Percentiles rank a stretch among this genome's conserved stretches.
Evolutionary conservation across 1,284 basidiomycete genomes (phyloP).

Genomic region (Ceratobasidium sp.): DNA sequence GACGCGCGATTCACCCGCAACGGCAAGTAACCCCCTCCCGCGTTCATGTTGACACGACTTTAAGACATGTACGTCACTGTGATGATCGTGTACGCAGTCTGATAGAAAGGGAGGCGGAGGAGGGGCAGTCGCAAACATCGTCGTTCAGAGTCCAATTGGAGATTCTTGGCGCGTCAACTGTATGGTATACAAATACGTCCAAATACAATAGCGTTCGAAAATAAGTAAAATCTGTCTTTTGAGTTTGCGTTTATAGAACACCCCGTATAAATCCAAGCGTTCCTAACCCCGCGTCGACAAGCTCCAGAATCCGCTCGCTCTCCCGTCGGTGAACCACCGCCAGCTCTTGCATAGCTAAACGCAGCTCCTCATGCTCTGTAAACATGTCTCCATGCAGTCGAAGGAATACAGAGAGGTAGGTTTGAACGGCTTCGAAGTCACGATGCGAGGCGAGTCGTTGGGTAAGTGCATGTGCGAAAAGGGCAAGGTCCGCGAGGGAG

Average conservation of each 20-base stretch:
- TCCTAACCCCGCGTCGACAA: conserved; percentile 78
- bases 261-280: conserved; percentile 70
- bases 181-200: conserved; percentile 22
- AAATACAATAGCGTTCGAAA: conserved; percentile 17
- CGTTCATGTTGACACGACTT: conserved; percentile 42
- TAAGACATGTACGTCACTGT: conserved; percentile 42
- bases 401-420: conserved; percentile 87
- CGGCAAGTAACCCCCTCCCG: conserved; percentile 64
- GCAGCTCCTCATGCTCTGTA: conserved; percentile 71
- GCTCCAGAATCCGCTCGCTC: conserved; percentile 77
- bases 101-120: conserved; percentile 34
- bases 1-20: conserved; percentile 78
- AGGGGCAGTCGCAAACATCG: conserved; percentile 34
- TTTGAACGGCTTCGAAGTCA: conserved; percentile 97
- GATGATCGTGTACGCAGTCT: conserved; percentile 37
- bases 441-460: conserved; percentile 80
- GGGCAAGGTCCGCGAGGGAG: conserved; percentile 67
- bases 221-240: background rate
- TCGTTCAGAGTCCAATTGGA: conserved; percentile 2
- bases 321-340: conserved; percentile 76
- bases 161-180: background rate
- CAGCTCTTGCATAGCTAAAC: conserved; percentile 68
- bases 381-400: conserved; percentile 87
- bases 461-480: conserved; percentile 82
- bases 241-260: conserved; percentile 30